phyloP scores from a whole-genome alignment of 78 protist genomes.

The Chrysochromulina tobinii region DNA sequence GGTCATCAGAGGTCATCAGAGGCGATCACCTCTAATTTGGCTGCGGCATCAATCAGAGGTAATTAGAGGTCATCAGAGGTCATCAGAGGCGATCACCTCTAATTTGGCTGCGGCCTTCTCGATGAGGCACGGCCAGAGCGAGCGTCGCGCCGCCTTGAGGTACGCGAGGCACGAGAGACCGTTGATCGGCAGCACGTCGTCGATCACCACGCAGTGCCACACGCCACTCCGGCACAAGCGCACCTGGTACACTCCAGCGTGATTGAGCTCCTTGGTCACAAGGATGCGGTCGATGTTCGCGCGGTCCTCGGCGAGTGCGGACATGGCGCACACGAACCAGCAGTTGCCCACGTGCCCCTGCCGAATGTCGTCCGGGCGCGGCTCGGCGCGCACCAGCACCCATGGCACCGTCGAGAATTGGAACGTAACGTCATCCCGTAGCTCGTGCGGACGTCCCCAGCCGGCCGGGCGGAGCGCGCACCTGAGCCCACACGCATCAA shows the following conservation, averaged over 20 bases:
- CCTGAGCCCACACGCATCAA: background rate
- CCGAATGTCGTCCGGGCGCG: slow-evolving; percentile 15
- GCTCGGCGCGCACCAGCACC: background rate
- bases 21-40: background rate
- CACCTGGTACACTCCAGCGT: slow-evolving; percentile 5
- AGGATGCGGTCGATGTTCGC: background rate
- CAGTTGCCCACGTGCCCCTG: slow-evolving; percentile 16
- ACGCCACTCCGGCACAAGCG: background rate
- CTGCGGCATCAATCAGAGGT: too few relatives aligned
- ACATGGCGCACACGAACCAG: slow-evolving; percentile 23
- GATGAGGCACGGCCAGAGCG: slow-evolving; percentile 24
- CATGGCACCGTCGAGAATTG: slow-evolving; percentile 18
- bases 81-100: too few relatives aligned
- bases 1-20: too few relatives aligned
- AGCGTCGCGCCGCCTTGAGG: background rate
- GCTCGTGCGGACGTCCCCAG: background rate
- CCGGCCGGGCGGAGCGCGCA: background rate
- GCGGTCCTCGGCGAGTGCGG: background rate
- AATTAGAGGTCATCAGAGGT: too few relatives aligned
- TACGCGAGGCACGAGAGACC: too few relatives aligned
- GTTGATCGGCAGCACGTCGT: background rate
- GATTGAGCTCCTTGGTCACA: background rate
- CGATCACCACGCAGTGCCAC: slow-evolving; percentile 8
- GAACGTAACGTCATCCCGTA: background rate
- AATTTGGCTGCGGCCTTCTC: slow-evolving; percentile 58